These are phyloP conservation scores for Lentinus brumalis DNA, from an alignment of 768 basidiomycete species.

Conservation along the genomic window DNA sequence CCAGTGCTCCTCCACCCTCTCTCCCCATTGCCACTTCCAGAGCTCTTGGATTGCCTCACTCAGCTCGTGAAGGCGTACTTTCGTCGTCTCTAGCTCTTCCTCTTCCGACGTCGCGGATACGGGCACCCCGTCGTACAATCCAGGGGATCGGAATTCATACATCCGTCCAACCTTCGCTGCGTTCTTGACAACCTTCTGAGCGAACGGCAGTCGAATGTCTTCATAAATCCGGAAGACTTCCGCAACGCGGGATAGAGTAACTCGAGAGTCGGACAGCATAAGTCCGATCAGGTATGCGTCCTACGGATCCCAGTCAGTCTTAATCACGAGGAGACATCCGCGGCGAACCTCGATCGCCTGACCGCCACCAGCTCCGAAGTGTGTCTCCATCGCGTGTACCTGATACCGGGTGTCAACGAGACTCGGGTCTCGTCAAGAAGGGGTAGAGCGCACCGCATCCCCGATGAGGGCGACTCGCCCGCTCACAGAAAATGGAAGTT, in stretches of 20 bases:
- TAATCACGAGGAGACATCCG: background rate
- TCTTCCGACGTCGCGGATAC: background rate
- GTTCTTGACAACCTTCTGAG: conserved; percentile 10
- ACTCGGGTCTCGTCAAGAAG: background rate
- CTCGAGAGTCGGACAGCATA: conserved; percentile 20
- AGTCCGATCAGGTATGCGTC: conserved; percentile 30
- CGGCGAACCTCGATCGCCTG: conserved; percentile 30
- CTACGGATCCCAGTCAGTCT: conserved; percentile 2
- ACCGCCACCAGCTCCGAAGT: conserved; percentile 33
- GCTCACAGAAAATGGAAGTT: conserved; percentile 25
- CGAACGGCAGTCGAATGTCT: conserved; percentile 25
- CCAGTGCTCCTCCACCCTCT: conserved; percentile 15
- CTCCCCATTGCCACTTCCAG: conserved; percentile 23
- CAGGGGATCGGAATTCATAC: conserved; percentile 24
- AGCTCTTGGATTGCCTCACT: conserved; percentile 6
- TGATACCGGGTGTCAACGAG: conserved; percentile 1
- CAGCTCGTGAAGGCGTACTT: conserved; percentile 7
- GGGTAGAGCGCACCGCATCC: conserved; percentile 26
- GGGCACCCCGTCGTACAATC: conserved; percentile 13
- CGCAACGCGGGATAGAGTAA: conserved; percentile 12
- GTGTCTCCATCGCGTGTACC: conserved; percentile 32
- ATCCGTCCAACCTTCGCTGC: conserved; percentile 21
- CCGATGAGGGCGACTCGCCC: conserved; percentile 34
- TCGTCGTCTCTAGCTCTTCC: conserved; percentile 2
- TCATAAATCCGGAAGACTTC: conserved; percentile 25